Evolutionary conservation across 2,329 filamentous ascomycete species (phyloP), one percentile per base, ranked within the genome.

Genomic region (Albifimbria verrucaria): DNA sequence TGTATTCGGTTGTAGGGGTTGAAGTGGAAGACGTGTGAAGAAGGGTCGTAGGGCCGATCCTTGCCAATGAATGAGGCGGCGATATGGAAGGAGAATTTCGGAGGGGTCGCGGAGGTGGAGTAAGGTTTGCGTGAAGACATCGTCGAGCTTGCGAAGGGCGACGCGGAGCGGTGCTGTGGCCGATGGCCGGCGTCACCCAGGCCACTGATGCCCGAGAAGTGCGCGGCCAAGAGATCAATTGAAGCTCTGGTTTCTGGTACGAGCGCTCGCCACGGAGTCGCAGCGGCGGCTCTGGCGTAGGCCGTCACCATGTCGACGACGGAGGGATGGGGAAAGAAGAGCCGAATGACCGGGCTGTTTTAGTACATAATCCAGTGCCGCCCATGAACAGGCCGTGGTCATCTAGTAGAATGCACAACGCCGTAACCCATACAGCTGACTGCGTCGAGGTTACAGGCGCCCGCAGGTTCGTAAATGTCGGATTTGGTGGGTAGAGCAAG

Each of bases 1-100:
- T 79, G 80, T 58, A 81, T 83, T 49, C 77, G 77, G 63, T 83
- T 77, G 69, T 84, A 78, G 1, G 84, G 84, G 58, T 87, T 85
- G 74, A 90, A 92, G 65, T 87, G 83, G 69, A 88, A 89, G 52
- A 88, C 76, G 71, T 91, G 86, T 47, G 77, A 79, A n/a, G 80
- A 73, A 12, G 87, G 84, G 57, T 88, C 80, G 73, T 86, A 92
- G 26, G 78, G 78, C 44, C 79, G 80, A 60, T 85, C 82, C 69
- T 93, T 93, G 54, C 83, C 87, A 48, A 86, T 87, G 64, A 88
- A 92, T 5, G 89, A 89, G 6, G 87, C 87, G 25, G 88, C 86
- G 54, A 90, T 79, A 59, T 87, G 80, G 68, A 90, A 92, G 50
- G 81, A 82, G 65, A 90, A 82, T 48, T 62, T 65, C 20, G 70